Evolutionary conservation across 192 early-diverging fungal genomes (phyloP).

Genomic region (Backusella psychrophila): DNA sequence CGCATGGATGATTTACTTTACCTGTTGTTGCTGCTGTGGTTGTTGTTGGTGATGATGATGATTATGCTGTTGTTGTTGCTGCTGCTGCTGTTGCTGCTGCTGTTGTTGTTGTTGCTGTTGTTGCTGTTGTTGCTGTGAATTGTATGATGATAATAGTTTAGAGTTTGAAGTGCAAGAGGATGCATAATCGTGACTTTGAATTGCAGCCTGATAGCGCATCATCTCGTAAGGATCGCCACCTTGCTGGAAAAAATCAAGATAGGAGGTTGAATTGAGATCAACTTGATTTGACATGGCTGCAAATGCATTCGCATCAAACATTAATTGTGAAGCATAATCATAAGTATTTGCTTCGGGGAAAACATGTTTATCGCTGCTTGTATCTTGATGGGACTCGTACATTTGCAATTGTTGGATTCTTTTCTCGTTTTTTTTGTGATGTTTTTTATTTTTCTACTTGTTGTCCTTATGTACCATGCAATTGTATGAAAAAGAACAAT

Average conservation of each 20-base stretch:
- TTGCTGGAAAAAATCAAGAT: conserved; percentile 11
- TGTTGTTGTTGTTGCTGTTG: neutral
- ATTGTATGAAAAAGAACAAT: neutral
- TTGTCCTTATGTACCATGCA: neutral
- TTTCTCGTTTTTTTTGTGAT: neutral
- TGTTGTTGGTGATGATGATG: neutral
- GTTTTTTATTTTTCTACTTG: neutral
- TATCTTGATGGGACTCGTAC: conserved; percentile 15
- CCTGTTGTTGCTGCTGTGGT: neutral
- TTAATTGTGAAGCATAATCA: conserved; percentile 9
- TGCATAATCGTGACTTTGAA: conserved; percentile 13
- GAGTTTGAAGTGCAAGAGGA: conserved; percentile 8
- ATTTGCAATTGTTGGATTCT: neutral
- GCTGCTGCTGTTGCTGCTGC: neutral
- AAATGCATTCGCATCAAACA: conserved; percentile 13
- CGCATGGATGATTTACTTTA: neutral
- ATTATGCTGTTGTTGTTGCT: neutral
- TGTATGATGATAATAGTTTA: neutral
- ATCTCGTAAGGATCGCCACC: conserved; percentile 5
- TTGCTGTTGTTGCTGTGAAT: neutral
- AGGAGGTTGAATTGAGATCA: neutral
- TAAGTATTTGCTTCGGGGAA: conserved; percentile 12
- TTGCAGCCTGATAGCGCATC: conserved; percentile 7
- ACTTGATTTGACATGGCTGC: conserved; percentile 12
- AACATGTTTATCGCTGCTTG: neutral